phyloP scores from a whole-genome alignment of 352 stramenopile species.

The Lagenidium giganteum region DNA sequence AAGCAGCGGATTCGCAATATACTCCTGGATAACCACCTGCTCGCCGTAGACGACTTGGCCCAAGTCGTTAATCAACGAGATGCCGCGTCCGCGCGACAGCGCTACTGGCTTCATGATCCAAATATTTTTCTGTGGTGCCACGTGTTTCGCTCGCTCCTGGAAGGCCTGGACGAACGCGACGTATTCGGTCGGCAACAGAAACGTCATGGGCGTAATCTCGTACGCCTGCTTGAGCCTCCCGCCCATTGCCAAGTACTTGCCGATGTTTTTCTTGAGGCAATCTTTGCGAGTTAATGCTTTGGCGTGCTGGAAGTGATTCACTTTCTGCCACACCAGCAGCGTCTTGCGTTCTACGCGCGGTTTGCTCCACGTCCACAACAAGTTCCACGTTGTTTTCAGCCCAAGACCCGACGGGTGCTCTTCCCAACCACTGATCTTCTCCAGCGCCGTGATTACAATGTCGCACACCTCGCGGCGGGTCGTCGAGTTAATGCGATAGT shows the following conservation, averaged over 20 bases:
- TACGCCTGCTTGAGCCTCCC: conserved; percentile 59
- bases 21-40: conserved; percentile 87
- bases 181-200: conserved; percentile 92
- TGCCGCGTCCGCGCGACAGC: conserved; percentile 89
- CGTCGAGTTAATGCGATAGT: conserved; percentile 82
- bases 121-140: conserved; percentile 55
- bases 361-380: conserved; percentile 91
- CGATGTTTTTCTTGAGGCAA: conserved; percentile 87
- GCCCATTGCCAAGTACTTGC: conserved; percentile 48
- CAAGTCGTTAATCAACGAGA: conserved; percentile 88
- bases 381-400: conserved; percentile 88
- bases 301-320: conserved; percentile 93
- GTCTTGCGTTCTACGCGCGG: conserved; percentile 73
- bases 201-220: conserved; percentile 91
- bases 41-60: conserved; percentile 85
- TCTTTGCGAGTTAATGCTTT: conserved; percentile 92
- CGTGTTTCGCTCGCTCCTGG: conserved; percentile 31
- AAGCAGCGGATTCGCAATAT: conserved; percentile 84
- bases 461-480: conserved; percentile 75
- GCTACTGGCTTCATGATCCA: conserved; percentile 95
- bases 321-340: conserved; percentile 90
- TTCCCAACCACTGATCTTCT: conserved; percentile 57
- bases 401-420: conserved; percentile 72
- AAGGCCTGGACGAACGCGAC: conserved; percentile 86
- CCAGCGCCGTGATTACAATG: conserved; percentile 67